Evolutionary conservation across 2,329 filamentous ascomycete species (phyloP).

Genomic region (Mycosphaerella sp.): DNA sequence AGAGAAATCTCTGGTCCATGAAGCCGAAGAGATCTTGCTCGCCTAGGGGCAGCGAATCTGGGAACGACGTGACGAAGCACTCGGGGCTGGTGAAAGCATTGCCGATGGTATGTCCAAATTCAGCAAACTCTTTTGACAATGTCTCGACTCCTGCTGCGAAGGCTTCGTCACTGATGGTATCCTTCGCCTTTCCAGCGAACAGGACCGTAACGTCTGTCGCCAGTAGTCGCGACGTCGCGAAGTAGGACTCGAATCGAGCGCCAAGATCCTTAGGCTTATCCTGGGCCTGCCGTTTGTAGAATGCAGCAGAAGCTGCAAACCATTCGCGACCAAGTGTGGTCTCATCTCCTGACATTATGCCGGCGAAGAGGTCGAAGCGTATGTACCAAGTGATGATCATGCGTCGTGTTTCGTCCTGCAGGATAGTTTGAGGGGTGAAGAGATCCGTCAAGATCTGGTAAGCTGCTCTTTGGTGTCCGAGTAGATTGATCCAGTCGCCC

Average conservation of each 20-base stretch:
- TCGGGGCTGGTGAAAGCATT: constrained; percentile 55
- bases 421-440: constrained; percentile 69
- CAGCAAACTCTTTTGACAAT: constrained; percentile 47
- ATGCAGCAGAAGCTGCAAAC: constrained; percentile 62
- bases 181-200: constrained; percentile 61
- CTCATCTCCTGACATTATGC: constrained; percentile 73
- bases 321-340: constrained; percentile 70
- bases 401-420: constrained; percentile 63
- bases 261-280: constrained; percentile 57
- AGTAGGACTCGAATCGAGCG: constrained; percentile 57
- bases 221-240: constrained; percentile 62
- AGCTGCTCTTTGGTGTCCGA: constrained; percentile 87
- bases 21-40: constrained; percentile 67
- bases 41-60: constrained; percentile 42
- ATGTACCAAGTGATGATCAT: constrained; percentile 83
- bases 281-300: constrained; percentile 54
- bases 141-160: constrained; percentile 56
- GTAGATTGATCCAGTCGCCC: constrained; percentile 90
- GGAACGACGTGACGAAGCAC: constrained; percentile 60
- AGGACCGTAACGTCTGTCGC: constrained; percentile 75
- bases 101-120: constrained; percentile 48
- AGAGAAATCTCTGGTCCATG: constrained; percentile 63
- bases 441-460: constrained; percentile 71
- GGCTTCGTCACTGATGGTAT: constrained; percentile 58
- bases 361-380: constrained; percentile 79